Percentiles rank a stretch among this genome's conserved stretches.
Conservation (phyloP, 2,329 filamentous ascomycete genomes). For the Aspergillus aculeatinus region DNA sequence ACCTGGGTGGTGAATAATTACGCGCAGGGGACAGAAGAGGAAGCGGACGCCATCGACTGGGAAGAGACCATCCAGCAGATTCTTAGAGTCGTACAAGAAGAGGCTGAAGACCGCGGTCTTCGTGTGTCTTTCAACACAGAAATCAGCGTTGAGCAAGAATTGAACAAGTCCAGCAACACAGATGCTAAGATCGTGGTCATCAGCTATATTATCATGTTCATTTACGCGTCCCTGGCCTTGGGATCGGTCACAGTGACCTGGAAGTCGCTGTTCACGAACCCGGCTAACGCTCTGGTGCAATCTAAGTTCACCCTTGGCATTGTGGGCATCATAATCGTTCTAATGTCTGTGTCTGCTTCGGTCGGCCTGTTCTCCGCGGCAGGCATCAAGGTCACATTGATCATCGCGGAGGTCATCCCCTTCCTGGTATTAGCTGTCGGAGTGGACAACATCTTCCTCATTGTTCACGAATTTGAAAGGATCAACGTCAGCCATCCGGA, state of each 20-base stretch:
- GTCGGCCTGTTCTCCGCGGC: conserved; percentile 91
- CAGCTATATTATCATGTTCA: conserved; percentile 98
- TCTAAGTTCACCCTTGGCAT: conserved; percentile 97
- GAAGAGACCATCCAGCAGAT: conserved; percentile 74
- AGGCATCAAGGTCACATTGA: conserved; percentile 90
- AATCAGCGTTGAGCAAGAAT: conserved; percentile 88
- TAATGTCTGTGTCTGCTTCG: conserved; percentile 96
- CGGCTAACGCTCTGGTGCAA: conserved; percentile 81
- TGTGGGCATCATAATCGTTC: conserved; percentile 87
- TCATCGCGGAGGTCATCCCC: conserved; percentile 97
- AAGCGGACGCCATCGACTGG: conserved; percentile 81
- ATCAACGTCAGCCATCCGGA: conserved; percentile 92
- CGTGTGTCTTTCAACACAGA: conserved; percentile 93
- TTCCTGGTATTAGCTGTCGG: conserved; percentile 95
- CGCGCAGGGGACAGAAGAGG: conserved; percentile 67
- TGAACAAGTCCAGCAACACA: conserved; percentile 98
- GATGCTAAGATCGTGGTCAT: conserved; percentile 95
- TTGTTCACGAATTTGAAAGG: conserved; percentile 96
- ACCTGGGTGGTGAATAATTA: conserved; percentile 95
- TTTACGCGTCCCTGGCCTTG: conserved; percentile 90
- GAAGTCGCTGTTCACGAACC: conserved; percentile 75
- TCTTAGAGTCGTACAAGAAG: conserved; percentile 73
- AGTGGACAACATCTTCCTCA: conserved; percentile 98
- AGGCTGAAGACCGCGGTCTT: conserved; percentile 75
- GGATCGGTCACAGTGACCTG: conserved; percentile 82